phyloP scores from a whole-genome alignment of 2,329 filamentous ascomycete genomes.

The Lecanoromycetidae sp. region DNA sequence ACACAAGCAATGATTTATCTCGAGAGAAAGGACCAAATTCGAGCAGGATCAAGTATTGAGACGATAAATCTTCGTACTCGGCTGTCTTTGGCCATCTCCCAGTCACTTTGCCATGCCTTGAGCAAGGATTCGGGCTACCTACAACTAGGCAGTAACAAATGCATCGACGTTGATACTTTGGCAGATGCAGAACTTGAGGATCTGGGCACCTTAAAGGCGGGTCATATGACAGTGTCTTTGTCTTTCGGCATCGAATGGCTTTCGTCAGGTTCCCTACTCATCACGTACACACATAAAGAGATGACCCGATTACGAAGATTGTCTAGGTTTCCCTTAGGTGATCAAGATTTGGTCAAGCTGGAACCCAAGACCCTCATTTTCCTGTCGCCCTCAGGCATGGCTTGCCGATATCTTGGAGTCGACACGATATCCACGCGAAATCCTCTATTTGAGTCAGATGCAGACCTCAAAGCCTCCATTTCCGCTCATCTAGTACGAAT shows the following conservation, averaged over 20 bases:
- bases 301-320: neutral
- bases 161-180: slow-evolving; percentile 1
- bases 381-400: slow-evolving; percentile 2
- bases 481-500: neutral
- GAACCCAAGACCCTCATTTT: neutral
- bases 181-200: neutral
- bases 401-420: neutral
- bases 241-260: slow-evolving; percentile 7
- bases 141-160: neutral
- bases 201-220: neutral
- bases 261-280: neutral
- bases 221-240: neutral
- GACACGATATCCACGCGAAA: neutral
- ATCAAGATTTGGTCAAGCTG: neutral
- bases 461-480: neutral
- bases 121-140: neutral
- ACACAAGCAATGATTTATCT: neutral
- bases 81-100: slow-evolving; percentile 1
- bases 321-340: neutral
- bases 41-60: no score
- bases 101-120: neutral
- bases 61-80: no score
- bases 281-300: neutral
- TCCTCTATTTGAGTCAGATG: neutral
- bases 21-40: neutral